A percentile compares a stretch with the other conserved stretches of the same genome.
These are phyloP conservation scores for Scleroderma citrinum DNA, from an alignment of 768 basidiomycete species.

Conservation along the genomic window DNA sequence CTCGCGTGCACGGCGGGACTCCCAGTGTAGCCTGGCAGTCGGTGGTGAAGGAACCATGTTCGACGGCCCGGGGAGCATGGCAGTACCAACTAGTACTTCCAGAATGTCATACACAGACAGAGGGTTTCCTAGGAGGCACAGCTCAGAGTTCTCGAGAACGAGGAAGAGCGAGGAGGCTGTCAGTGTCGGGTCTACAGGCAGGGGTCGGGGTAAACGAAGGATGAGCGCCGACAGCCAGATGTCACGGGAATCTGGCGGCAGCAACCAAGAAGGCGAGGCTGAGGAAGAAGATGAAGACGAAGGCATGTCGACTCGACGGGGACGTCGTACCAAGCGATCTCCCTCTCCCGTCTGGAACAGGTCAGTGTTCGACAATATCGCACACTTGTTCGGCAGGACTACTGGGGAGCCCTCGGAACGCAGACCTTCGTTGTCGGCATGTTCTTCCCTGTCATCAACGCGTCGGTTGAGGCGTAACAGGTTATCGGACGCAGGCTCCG, in stretches of 20 bases:
- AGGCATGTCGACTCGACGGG: conserved; percentile 22
- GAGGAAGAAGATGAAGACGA: conserved; percentile 33
- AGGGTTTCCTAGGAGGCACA: conserved; percentile 39
- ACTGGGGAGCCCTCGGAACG: conserved; percentile 37
- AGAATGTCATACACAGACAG: conserved; percentile 64
- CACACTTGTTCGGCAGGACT: conserved; percentile 57
- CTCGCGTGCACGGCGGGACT: conserved; percentile 56
- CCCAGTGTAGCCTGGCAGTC: conserved; percentile 47
- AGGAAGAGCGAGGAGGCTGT: conserved; percentile 44
- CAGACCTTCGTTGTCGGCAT: conserved; percentile 51
- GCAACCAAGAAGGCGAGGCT: conserved; percentile 29
- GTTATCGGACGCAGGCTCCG: conserved; percentile 53
- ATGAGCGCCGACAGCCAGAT: conserved; percentile 37
- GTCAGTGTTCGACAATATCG: conserved; percentile 58
- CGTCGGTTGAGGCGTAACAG: conserved; percentile 44
- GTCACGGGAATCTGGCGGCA: conserved; percentile 31
- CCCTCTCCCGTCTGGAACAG: conserved; percentile 35
- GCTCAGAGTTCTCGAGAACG: conserved; percentile 45
- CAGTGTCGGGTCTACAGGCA: conserved; percentile 20
- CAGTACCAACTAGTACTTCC: conserved; percentile 74
- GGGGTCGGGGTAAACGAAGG: conserved; percentile 32
- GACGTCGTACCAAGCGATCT: conserved; percentile 28
- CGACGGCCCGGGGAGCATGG: conserved; percentile 59
- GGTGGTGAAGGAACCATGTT: conserved; percentile 66
- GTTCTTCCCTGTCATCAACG: conserved; percentile 47